Base-by-base conservation (phyloP, 2,329 filamentous ascomycete genomes). In the Lecanicillium sp. region DNA sequence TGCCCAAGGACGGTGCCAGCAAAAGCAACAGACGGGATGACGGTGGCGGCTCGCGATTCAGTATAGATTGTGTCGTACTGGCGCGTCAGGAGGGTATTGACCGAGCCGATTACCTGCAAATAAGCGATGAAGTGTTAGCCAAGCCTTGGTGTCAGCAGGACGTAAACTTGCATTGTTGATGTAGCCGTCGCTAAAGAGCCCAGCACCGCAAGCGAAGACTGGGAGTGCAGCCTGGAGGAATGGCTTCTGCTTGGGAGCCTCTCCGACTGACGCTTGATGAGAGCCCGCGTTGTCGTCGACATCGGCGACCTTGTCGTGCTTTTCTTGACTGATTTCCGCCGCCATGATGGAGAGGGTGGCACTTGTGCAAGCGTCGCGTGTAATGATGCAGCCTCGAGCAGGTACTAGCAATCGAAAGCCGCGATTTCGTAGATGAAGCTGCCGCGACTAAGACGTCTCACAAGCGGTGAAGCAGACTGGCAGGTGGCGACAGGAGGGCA, bases 151-250 rank as follows among this genome's bases (percentile, higher is more conserved):
- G 29, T 8, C 9, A 31, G 29, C 12, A 10, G 19, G 11, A 17
- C n/a, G 12, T 5, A 9, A 5, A 40, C 57, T 45, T 64, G 87
- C 85, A 53, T 86, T 87, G 62, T 94, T 94, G 56, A 95, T 77
- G 59, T 95, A 95, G 13, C 89, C 89, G 59, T 95, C 89, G 17
- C 83, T 88, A 62, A 95, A 95, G 2, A 95, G 71, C 52, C 89
- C 89, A 37, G 88, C 85, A 47, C 89, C 89, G 54, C 87, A 94
- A 31, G 88, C 88, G 49, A 95, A 81, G 2, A 88, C 84, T 13
- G 88, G 87, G 71, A 74, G 33, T 1, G 41, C 41, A 13, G 41
- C 41, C 11, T 43, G 29, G 33, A 43, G 37, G 19, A 43, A 43
- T 4, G 41, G 17, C 17, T 43, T 43, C 28, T 33, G 41, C 30